Base-by-base conservation (phyloP, 306 rosid species). In the Ormosia semicastrata region DNA sequence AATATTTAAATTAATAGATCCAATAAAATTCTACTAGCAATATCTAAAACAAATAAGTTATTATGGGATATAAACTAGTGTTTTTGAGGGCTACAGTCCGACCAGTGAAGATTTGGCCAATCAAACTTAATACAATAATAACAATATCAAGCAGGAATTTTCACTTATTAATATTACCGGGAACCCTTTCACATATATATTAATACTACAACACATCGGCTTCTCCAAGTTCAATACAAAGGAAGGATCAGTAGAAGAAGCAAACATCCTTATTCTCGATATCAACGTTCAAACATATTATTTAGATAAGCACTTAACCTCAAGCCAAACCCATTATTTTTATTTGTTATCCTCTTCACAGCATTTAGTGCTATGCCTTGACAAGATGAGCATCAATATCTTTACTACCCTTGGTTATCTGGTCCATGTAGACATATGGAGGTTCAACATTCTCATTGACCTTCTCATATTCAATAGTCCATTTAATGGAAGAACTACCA, bases 311-410 rank as follows among this genome's bases (percentile, higher is more conserved):
- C 44, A 63, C 24, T 5, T 29, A 44, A 68, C 39, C 9, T 11
- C 58, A 32, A 47, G 30, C 73, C 50, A 66, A 66, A 66, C 34
- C 24, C 18, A 44, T 24, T 3, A 0, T 18, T 30, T 58, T 58
- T 24, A 29, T 18, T 43, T 49, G 17, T 13, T 49, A 41, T 49
- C 3, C 4, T 49, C 56, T 49, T 49, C 56, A 49, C 6, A 3
- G 37, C 7, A 8, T 30, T 13, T 3, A 2, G 11, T 14, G 32
- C 11, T 14, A 60, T 62, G 58, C 60, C 11, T 63, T 57, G 17
- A 57, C 36, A 47, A 54, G 64, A 67, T 75, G 77, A n/a, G 77
- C 77, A 12, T 82, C 77, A 46, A 75, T 33, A 36, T 75, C 85
- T 60, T 66, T 75, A n/a, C 64, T 44, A 69, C 68, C 29, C 14